Conservation (phyloP, 2,329 filamentous ascomycete genomes). For the Microdochium nivale region DNA sequence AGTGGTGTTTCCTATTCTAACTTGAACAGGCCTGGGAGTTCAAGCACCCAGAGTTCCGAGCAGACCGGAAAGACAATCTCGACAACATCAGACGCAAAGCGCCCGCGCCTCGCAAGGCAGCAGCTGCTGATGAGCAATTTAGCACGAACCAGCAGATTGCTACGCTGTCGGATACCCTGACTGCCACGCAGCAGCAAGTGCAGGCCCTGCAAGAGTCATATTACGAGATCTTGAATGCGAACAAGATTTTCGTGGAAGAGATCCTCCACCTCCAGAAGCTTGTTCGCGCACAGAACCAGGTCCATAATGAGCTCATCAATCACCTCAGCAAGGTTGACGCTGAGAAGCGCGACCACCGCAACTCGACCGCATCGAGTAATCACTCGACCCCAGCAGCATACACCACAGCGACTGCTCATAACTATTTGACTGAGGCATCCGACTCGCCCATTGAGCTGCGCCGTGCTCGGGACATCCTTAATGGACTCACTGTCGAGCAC, state of each 20-base stretch:
- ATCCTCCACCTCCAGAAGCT: constrained; percentile 53
- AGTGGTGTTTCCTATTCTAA: not conserved
- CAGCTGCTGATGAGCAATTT: constrained; percentile 59
- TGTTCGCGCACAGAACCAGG: constrained; percentile 48
- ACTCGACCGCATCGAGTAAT: constrained; percentile 25
- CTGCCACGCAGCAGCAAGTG: constrained; percentile 87
- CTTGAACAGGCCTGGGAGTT: constrained; percentile 76
- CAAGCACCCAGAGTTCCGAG: constrained; percentile 92
- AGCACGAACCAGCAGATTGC: constrained; percentile 82
- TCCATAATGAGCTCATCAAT: constrained; percentile 48
- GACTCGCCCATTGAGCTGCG: constrained; percentile 42
- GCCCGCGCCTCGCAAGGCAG: constrained; percentile 74
- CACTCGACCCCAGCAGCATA: constrained; percentile 26
- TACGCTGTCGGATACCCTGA: constrained; percentile 77
- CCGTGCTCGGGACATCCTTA: constrained; percentile 47
- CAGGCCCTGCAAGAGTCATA: constrained; percentile 81
- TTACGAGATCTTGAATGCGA: constrained; percentile 62
- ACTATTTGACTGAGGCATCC: constrained; percentile 35
- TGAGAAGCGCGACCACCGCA: constrained; percentile 31
- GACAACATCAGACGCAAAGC: constrained; percentile 96
- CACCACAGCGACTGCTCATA: constrained; percentile 27
- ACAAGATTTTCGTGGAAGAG: constrained; percentile 54
- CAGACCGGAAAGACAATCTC: constrained; percentile 90
- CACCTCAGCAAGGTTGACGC: constrained; percentile 42
- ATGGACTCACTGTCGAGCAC: constrained; percentile 40